A percentile compares a stretch with the other conserved stretches of the same genome.
Conservation (phyloP, 371 early-diverging fungal genomes). For the Dinochytrium kinnereticum region DNA sequence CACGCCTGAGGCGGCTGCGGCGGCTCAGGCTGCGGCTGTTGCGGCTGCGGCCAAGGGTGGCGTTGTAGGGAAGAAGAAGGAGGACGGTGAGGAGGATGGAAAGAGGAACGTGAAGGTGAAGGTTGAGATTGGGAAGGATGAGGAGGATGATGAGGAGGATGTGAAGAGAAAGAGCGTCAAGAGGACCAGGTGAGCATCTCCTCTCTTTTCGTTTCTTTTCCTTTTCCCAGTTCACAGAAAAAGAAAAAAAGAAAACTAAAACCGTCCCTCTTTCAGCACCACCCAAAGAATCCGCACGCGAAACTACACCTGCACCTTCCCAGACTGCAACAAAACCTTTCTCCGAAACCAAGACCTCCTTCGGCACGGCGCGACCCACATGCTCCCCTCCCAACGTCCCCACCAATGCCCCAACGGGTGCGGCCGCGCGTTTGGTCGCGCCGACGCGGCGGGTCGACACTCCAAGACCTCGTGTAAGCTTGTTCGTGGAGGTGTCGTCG, state of each 20-base stretch:
- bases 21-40: neutral
- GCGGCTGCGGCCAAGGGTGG: neutral
- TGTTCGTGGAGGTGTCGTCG: neutral
- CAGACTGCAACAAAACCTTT: conserved; percentile 9
- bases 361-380: conserved; percentile 17
- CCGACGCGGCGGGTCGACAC: conserved; percentile 6
- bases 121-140: neutral
- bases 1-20: neutral
- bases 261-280: neutral
- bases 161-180: neutral
- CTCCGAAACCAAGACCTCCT: conserved; percentile 10
- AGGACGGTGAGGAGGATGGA: neutral
- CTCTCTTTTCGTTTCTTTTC: neutral
- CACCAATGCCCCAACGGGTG: neutral
- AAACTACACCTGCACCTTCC: conserved; percentile 7
- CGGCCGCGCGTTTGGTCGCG: neutral
- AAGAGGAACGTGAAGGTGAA: neutral
- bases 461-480: conserved; percentile 3
- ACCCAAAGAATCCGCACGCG: neutral
- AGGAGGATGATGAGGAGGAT: neutral
- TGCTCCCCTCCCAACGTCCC: neutral
- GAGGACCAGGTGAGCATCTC: neutral
- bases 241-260: neutral
- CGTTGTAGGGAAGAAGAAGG: neutral
- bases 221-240: neutral